Evolutionary conservation across 768 basidiomycete genomes (phyloP).

Genomic region (Tulasnella sp.): DNA sequence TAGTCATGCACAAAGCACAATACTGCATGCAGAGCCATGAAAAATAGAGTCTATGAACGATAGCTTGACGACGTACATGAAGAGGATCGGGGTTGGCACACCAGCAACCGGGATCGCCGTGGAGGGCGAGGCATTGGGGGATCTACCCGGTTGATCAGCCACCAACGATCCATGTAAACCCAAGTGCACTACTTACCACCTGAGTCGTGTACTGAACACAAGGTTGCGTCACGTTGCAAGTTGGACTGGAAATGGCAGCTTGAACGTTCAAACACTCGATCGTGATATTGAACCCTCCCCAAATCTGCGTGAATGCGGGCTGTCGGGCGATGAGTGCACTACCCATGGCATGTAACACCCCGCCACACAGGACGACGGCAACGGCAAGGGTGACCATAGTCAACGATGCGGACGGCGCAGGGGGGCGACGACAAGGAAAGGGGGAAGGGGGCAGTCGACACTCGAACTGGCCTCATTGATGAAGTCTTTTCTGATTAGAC

Average conservation of each 20-base stretch:
- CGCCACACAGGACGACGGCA: neutral
- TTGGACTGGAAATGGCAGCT: constrained; percentile 1
- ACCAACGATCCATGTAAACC: neutral
- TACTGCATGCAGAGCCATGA: neutral
- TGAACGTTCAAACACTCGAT: neutral
- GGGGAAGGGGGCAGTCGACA: too few relatives aligned
- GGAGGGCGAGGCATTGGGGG: neutral
- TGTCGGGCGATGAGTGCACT: neutral
- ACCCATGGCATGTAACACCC: neutral
- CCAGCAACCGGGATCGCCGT: constrained; percentile 3
- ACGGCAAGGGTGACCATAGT: too few relatives aligned
- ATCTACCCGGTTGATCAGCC: neutral
- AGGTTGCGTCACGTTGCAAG: constrained; percentile 7
- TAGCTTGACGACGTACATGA: constrained; percentile 4
- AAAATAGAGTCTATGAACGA: neutral
- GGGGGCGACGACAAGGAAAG: too few relatives aligned
- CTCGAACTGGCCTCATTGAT: too few relatives aligned
- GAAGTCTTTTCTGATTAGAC: too few relatives aligned
- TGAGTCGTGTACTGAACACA: neutral
- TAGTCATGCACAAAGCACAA: constrained; percentile 10
- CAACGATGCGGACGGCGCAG: too few relatives aligned
- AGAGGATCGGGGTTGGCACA: constrained; percentile 8
- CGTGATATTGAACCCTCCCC: constrained; percentile 12
- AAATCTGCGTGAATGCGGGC: neutral
- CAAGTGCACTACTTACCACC: neutral